These are phyloP conservation scores for Haematococcus sp. DNA, from an alignment of 139 green algal genomes.

Conservation along the genomic window DNA sequence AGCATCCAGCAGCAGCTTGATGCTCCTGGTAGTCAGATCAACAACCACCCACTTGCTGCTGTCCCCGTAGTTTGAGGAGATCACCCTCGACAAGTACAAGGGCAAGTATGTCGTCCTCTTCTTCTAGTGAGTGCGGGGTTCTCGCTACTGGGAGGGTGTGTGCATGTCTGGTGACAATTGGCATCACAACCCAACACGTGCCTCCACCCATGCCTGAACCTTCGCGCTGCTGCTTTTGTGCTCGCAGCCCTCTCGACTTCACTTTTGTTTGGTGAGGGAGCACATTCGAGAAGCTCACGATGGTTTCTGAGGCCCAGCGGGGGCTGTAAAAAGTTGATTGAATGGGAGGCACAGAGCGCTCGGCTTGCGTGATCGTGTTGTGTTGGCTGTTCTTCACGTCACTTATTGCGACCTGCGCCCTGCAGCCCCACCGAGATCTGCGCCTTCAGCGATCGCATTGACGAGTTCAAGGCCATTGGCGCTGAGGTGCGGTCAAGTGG, in stretches of 20 bases:
- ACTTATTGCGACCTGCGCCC: too few relatives aligned
- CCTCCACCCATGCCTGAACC: too few relatives aligned
- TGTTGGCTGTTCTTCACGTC: too few relatives aligned
- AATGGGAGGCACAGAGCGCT: too few relatives aligned
- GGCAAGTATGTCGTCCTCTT: slow-evolving; percentile 98
- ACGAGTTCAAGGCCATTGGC: slow-evolving; percentile 89
- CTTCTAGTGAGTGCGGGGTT: slow-evolving; percentile 78
- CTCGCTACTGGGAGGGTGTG: not conserved
- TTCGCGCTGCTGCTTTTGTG: not conserved
- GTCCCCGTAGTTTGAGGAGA: slow-evolving; percentile 40
- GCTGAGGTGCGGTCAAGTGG: slow-evolving; percentile 56
- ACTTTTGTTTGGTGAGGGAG: slow-evolving; percentile 47
- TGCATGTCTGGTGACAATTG: not conserved
- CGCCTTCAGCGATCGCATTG: slow-evolving; percentile 91
- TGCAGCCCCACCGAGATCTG: slow-evolving; percentile 96
- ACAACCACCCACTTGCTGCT: not conserved
- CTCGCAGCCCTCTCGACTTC: slow-evolving; percentile 52
- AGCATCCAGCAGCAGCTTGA: not conserved
- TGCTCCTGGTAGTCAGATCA: not conserved
- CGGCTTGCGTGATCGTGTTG: too few relatives aligned
- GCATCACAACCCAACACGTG: too few relatives aligned
- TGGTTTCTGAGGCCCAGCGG: too few relatives aligned
- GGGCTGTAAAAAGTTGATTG: too few relatives aligned
- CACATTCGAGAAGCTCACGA: too few relatives aligned
- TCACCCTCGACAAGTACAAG: slow-evolving; percentile 57